Evolutionary conservation across 345 rosid genomes (phyloP), one percentile per base, ranked within the genome.

Genomic region (Brassica cretica): DNA sequence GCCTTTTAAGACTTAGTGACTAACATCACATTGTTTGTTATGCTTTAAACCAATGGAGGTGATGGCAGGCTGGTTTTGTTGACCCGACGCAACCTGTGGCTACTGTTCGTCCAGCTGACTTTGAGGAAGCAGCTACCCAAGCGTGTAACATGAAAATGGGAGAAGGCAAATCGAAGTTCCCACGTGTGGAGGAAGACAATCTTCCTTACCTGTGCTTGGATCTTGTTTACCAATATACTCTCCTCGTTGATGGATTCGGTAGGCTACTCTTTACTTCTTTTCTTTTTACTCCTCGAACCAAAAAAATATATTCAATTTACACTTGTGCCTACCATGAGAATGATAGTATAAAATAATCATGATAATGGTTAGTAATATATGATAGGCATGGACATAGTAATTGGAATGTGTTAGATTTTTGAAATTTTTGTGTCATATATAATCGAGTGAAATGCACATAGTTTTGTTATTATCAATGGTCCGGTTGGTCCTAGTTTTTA

Each of bases 201-300:
- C 86, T 87, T 64, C 94, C 99, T 11, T 93, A 85, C 81, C 41
- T 95, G 72, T 95, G 99, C 83, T 86, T 95, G 97, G 99, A 93
- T 87, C 94, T 95, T 64, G 89, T 91, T 58, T 93, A 95, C 78
- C 92, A 95, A 82, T 90, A 88, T 66, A 84, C 93, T 49, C 82
- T 95, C 78, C 98, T 95, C 19, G 87, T 90, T 0, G 89, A 91
- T 82, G 99, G 99, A 75, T 95, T 95, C 72, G 98, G 99, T 91
- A 83, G 84, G 89, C 60, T 24, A 29, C 67, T 65, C 71, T 12
- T 71, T 10, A 62, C 66, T 15, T 35, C 35, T 29, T 2, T 18
- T 29, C n/a, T 30, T 41, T 7, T 12, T 27, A 25, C 67, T 58
- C 24, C 21, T 49, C 29, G 8, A 33, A 60, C 37, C 35, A 33